Evolutionary conservation across 2,329 filamentous ascomycete genomes (phyloP).

Genomic region (Colletotrichum theobromicola): DNA sequence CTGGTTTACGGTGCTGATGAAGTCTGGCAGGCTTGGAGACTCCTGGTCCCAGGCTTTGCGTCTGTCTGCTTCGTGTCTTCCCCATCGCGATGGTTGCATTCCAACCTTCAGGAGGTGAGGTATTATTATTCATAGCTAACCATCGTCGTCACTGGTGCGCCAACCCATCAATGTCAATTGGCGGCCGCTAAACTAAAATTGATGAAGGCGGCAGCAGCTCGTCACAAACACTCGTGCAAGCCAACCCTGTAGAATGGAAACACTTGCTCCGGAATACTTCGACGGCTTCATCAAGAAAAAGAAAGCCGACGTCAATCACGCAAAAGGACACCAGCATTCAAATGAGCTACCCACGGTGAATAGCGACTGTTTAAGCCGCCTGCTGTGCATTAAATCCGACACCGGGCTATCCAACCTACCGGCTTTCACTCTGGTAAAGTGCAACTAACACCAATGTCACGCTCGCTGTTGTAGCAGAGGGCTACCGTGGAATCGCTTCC

Average conservation of each 20-base stretch:
- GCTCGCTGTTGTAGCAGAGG: background rate
- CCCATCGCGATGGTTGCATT: background rate
- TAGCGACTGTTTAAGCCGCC: background rate
- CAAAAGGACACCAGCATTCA: background rate
- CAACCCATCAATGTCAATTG: background rate
- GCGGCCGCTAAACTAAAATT: background rate
- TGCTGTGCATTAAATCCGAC: background rate
- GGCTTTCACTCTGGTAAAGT: background rate
- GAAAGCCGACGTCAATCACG: background rate
- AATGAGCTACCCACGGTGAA: background rate
- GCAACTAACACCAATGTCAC: background rate
- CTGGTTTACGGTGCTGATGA: background rate
- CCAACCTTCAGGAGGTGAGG: background rate
- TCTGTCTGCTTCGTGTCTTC: background rate
- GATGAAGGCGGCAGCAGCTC: background rate
- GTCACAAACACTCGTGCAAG: background rate
- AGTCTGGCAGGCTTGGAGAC: background rate
- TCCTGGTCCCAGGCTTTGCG: background rate
- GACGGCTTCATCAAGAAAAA: background rate
- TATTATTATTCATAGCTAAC: background rate
- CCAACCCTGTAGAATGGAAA: background rate
- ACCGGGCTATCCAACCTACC: background rate
- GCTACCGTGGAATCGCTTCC: background rate
- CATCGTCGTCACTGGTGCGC: background rate
- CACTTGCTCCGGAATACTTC: background rate